phyloP scores from a whole-genome alignment of 2,329 filamentous ascomycete genomes.

The Cyphellophora europaea region DNA sequence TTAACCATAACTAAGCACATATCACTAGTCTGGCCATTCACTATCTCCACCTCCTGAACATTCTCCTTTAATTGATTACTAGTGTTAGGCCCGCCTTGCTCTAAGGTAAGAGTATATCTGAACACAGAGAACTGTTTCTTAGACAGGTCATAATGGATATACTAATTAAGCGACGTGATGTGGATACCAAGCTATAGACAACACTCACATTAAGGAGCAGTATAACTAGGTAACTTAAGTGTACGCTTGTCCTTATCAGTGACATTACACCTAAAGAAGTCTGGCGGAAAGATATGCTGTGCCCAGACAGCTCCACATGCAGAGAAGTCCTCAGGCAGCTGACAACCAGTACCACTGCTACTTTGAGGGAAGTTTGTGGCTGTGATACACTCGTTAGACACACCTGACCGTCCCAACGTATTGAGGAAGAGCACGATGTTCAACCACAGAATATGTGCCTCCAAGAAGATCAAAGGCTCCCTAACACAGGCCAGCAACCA shows the following conservation, averaged over 20 bases:
- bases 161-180: too few relatives aligned
- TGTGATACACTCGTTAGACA: slow-evolving; percentile 27
- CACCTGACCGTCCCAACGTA: slow-evolving; percentile 36
- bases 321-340: slow-evolving; percentile 50
- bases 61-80: too few relatives aligned
- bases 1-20: too few relatives aligned
- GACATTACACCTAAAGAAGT: slow-evolving; percentile 41
- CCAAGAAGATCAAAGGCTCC: slow-evolving; percentile 29
- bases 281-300: slow-evolving; percentile 37
- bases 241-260: slow-evolving; percentile 47
- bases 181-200: slow-evolving; percentile 42
- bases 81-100: too few relatives aligned
- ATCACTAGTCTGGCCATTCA: too few relatives aligned
- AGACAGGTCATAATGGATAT: too few relatives aligned
- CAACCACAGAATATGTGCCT: slow-evolving; percentile 40
- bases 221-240: slow-evolving; percentile 40
- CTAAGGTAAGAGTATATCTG: slow-evolving; percentile 7
- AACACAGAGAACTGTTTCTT: too few relatives aligned
- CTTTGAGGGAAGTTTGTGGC: slow-evolving; percentile 31
- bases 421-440: slow-evolving; percentile 45
- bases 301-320: slow-evolving; percentile 48
- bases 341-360: slow-evolving; percentile 29
- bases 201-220: slow-evolving; percentile 37
- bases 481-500: slow-evolving; percentile 31
- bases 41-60: too few relatives aligned